These are phyloP conservation scores for Alliaria petiolata DNA, from an alignment of 345 rosid genomes.

Conservation along the genomic window DNA sequence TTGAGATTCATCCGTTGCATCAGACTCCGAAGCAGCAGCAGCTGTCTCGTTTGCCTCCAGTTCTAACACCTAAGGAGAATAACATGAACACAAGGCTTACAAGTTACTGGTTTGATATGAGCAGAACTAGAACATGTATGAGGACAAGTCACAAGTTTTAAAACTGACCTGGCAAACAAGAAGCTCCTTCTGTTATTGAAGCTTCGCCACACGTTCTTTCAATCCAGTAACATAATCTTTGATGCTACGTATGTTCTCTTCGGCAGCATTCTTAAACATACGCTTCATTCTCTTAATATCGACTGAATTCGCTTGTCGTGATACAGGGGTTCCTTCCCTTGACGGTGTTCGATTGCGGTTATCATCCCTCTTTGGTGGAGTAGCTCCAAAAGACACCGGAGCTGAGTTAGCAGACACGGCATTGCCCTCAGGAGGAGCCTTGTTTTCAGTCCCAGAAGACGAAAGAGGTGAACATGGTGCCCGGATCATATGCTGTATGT, in stretches of 20 bases:
- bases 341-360: conserved; percentile 34
- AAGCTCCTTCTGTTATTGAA: conserved; percentile 97
- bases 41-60: conserved; percentile 61
- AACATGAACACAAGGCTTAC: neutral
- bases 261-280: conserved; percentile 95
- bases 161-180: conserved; percentile 85
- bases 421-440: conserved; percentile 70
- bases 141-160: conserved; percentile 2
- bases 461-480: conserved; percentile 85
- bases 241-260: conserved; percentile 83
- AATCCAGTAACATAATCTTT: conserved; percentile 80
- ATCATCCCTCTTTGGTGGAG: conserved; percentile 43
- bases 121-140: neutral
- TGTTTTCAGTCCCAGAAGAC: conserved; percentile 69
- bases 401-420: conserved; percentile 28
- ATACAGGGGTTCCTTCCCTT: conserved; percentile 60
- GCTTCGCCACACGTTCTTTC: conserved; percentile 93
- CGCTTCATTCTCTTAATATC: conserved; percentile 90
- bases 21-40: conserved; percentile 37
- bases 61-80: conserved; percentile 59
- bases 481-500: conserved; percentile 69
- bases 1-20: conserved; percentile 45
- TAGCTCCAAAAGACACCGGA: conserved; percentile 30
- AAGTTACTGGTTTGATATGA: neutral
- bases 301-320: conserved; percentile 59